Evolutionary conservation across 257 asterid species (phyloP).

Genomic region (Solanum rostratum): DNA sequence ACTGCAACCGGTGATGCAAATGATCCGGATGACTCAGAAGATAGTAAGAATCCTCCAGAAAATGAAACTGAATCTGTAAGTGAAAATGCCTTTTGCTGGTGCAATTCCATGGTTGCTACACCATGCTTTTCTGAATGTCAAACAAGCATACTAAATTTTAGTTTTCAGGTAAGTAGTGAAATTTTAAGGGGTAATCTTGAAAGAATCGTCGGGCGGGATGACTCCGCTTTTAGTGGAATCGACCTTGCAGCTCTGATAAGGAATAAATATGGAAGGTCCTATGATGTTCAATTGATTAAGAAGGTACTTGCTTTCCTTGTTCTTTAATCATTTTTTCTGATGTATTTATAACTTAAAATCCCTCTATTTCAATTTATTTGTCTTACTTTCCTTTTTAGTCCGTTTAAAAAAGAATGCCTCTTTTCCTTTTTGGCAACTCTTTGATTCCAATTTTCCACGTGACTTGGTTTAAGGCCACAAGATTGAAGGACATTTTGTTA

Average conservation of each 20-base stretch:
- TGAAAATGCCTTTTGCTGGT: not conserved
- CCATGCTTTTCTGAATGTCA: not conserved
- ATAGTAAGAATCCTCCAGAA: conserved; percentile 18
- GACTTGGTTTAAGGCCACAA: not conserved
- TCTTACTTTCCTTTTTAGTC: not conserved
- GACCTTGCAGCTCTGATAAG: conserved; percentile 92
- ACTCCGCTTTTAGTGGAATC: conserved; percentile 76
- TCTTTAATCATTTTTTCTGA: not conserved
- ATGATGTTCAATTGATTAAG: conserved; percentile 88
- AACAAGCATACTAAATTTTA: conserved; percentile 12
- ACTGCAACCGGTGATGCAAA: conserved; percentile 30
- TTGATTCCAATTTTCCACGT: not conserved
- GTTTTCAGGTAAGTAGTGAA: conserved; percentile 51
- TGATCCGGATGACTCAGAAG: conserved; percentile 32
- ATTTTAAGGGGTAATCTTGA: conserved; percentile 61
- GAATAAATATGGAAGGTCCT: conserved; percentile 85
- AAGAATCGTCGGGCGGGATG: conserved; percentile 70
- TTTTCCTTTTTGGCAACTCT: not conserved
- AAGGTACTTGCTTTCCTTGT: conserved; percentile 41
- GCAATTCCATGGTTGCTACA: not conserved
- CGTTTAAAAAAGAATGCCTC: not conserved
- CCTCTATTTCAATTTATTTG: not conserved
- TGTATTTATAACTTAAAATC: not conserved
- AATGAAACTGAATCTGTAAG: conserved; percentile 42
- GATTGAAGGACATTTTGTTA: not conserved